Evolutionary conservation across 2,329 filamentous ascomycete species (phyloP), one percentile per base, ranked within the genome.

Genomic region (Penicillium psychrosexuale): DNA sequence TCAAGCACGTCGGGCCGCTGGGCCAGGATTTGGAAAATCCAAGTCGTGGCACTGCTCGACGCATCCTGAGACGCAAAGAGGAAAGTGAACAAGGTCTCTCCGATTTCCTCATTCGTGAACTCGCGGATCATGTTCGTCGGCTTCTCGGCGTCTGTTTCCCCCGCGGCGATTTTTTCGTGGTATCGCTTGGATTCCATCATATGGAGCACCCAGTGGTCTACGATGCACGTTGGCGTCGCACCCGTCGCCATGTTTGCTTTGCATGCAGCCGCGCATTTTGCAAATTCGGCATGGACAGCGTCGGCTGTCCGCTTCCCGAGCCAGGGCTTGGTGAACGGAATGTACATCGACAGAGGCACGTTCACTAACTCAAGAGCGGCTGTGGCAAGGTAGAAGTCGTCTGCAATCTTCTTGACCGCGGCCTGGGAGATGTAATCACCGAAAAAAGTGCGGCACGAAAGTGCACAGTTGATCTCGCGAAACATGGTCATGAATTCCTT

Each of bases 301-400:
- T 93, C 88, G 48, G 91, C 85, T 19, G 88, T 89, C 75, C 90
- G 90, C 80, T 95, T 94, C 64, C 91, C 91, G 66, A 91, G 90
- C 89, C 90, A 96, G 5, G 89, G 89, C 78, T 89, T 91, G 69
- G 90, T 96, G 77, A 84, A 95, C 28, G 91, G 91, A 43, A 96
- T 75, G 70, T 95, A 95, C 75, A 96, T 87, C 53, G 67, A 67
- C 13, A 70, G 42, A 56, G 91, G 91, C 77, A 96, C 91, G 78
- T 96, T 96, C 80, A 96, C 91, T 22, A 96, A 84, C 74, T 96
- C 91, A 59, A 96, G 83, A 19, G 91, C 91, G 47, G 88, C 91
- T 5, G 91, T 96, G 67, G 94, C 92, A 53, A 91, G 84, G 75
- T 93, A 96, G 78, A 93, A 96, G 75, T 96, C 90, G 73, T 94